Percentiles rank a stretch among this genome's conserved stretches.
These are phyloP conservation scores for Botrytis byssoidea DNA, from an alignment of 2,329 filamentous ascomycete genomes.

Conservation along the genomic window DNA sequence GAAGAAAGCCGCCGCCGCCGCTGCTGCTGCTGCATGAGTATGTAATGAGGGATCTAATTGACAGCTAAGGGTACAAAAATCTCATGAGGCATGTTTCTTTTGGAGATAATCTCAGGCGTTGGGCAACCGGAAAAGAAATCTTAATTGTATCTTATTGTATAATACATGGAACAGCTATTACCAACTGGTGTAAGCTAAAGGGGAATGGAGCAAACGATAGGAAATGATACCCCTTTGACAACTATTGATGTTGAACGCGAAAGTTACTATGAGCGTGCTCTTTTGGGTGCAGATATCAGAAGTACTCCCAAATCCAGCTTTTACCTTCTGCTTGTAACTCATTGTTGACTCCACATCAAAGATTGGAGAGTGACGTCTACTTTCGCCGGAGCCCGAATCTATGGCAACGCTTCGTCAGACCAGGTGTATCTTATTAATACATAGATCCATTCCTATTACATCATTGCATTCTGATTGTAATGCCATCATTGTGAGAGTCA, in stretches of 20 bases:
- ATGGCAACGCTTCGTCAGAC: accelerated
- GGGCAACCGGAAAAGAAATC: not conserved
- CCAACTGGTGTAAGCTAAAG: not conserved
- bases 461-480: accelerated
- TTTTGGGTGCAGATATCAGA: not conserved
- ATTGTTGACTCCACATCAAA: not conserved
- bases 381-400: not conserved
- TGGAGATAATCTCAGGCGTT: not conserved
- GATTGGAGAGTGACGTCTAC: not conserved
- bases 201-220: not conserved
- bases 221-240: constrained; percentile 11
- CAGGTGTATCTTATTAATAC: not conserved
- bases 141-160: not conserved
- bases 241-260: not conserved
- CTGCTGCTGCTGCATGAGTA: not conserved
- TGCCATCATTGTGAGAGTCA: not conserved
- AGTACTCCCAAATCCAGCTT: not conserved
- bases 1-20: constrained; percentile 14
- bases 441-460: not conserved
- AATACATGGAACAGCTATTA: not conserved
- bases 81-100: not conserved
- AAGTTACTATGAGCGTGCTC: not conserved
- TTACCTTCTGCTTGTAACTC: accelerated
- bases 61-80: not conserved
- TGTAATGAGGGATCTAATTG: not conserved